Evolutionary conservation across 2,329 filamentous ascomycete genomes (phyloP).

Genomic region (Monosporascus sp.): DNA sequence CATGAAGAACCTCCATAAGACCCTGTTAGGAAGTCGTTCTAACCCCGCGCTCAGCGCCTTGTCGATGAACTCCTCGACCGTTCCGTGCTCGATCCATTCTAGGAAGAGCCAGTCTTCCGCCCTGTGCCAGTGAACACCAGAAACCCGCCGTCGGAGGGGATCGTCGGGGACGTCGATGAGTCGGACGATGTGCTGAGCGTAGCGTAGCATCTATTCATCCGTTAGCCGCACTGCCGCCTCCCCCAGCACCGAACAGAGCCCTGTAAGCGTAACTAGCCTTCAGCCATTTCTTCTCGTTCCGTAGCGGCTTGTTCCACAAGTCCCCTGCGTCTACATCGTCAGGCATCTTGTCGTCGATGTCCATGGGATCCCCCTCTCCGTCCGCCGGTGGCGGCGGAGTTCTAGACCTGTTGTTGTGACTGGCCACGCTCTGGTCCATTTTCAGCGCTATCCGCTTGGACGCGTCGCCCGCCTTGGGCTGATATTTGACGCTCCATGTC

Average conservation of each 20-base stretch:
- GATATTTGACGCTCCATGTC: not conserved
- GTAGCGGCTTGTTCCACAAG: not conserved
- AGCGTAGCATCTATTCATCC: not conserved
- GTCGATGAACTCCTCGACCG: not conserved
- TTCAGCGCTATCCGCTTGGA: not conserved
- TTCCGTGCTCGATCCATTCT: not conserved
- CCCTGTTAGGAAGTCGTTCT: not conserved
- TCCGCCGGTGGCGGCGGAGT: not conserved
- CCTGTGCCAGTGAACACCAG: not conserved
- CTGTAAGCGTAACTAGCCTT: not conserved
- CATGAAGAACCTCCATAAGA: slow-evolving; percentile 2
- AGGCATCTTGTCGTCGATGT: not conserved
- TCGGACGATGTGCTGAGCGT: not conserved
- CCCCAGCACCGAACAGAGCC: not conserved
- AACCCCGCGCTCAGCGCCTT: not conserved
- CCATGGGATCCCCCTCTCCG: not conserved
- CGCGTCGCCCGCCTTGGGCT: not conserved
- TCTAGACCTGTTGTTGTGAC: not conserved
- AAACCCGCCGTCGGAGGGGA: not conserved
- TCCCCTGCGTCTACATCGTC: not conserved
- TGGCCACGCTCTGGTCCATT: not conserved
- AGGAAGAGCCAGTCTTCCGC: not conserved
- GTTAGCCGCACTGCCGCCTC: not conserved
- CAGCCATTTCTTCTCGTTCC: slow-evolving; percentile 1
- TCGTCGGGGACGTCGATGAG: not conserved